Conservation (phyloP, 176 grass and related monocot genomes). For the Tillandsia fasciculata region DNA sequence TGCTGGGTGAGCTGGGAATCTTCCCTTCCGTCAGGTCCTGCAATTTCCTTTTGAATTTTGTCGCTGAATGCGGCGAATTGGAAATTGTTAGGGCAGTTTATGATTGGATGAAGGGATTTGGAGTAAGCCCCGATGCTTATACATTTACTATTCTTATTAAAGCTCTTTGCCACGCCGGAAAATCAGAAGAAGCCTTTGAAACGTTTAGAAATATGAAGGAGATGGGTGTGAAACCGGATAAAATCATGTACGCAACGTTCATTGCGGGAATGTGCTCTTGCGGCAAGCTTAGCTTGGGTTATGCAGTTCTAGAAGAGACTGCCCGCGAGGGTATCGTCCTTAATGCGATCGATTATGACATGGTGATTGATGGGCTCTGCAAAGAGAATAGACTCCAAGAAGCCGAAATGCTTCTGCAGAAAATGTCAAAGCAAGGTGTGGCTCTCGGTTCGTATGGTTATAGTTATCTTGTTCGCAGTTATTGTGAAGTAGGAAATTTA, state of each 20-base stretch:
- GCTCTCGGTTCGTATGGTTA: conserved; percentile 42
- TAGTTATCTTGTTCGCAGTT: conserved; percentile 43
- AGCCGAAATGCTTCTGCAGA: conserved; percentile 65
- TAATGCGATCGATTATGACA: conserved; percentile 50
- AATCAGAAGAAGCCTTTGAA: conserved; percentile 34
- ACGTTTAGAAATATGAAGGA: conserved; percentile 39
- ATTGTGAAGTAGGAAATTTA: conserved; percentile 40
- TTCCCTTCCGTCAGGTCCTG: conserved; percentile 36
- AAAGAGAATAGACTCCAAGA: conserved; percentile 50
- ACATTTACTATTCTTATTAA: conserved; percentile 42
- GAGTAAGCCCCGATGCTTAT: conserved; percentile 25
- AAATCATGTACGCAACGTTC: conserved; percentile 35
- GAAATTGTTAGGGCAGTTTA: conserved; percentile 34
- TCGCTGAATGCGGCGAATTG: conserved; percentile 20
- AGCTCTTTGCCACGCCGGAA: conserved; percentile 36
- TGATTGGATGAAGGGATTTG: conserved; percentile 30
- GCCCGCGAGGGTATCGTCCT: conserved; percentile 23
- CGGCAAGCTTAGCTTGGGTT: conserved; percentile 35
- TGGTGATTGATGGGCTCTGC: conserved; percentile 60
- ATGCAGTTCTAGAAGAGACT: conserved; percentile 36
- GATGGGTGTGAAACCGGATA: conserved; percentile 42
- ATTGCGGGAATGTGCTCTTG: conserved; percentile 40
- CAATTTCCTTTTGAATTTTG: conserved; percentile 41
- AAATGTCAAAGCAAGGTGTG: conserved; percentile 28
- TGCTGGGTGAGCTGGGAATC: conserved; percentile 37